phyloP scores from a whole-genome alignment of 306 rosid species.

The Trifolium pratense region DNA sequence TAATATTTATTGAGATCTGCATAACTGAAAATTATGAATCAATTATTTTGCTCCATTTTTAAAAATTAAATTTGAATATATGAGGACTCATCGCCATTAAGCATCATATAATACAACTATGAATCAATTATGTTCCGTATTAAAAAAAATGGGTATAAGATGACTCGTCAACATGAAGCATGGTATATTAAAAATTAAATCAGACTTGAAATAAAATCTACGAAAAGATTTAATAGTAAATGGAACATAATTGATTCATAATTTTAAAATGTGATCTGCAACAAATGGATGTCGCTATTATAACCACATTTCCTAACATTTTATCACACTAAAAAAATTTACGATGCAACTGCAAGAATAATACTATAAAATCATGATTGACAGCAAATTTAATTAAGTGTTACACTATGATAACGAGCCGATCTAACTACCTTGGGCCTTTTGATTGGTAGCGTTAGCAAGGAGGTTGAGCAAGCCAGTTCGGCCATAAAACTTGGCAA shows the following conservation, averaged over 20 bases:
- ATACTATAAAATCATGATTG: neutral
- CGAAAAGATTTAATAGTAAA: neutral
- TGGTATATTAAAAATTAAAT: neutral
- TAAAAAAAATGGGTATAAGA: no score
- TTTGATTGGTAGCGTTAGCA: slow-evolving; percentile 48
- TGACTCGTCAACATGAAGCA: neutral
- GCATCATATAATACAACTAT: neutral
- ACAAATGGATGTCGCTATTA: neutral
- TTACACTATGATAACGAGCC: neutral
- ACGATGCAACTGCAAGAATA: neutral
- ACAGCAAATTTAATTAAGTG: neutral
- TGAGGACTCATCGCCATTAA: neutral
- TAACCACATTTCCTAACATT: neutral
- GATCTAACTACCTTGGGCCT: slow-evolving; percentile 48
- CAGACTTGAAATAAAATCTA: neutral
- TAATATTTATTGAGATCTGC: no score
- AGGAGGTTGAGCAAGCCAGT: slow-evolving; percentile 75
- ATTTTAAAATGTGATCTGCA: neutral
- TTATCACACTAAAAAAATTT: neutral
- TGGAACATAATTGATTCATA: neutral
- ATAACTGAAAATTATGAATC: no score
- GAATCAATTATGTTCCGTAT: no score
- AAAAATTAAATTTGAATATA: neutral
- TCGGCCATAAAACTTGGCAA: slow-evolving; percentile 82
- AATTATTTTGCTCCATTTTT: no score